phyloP scores from a whole-genome alignment of 2,329 filamentous ascomycete genomes.

The Dactylonectria estremocensis region DNA sequence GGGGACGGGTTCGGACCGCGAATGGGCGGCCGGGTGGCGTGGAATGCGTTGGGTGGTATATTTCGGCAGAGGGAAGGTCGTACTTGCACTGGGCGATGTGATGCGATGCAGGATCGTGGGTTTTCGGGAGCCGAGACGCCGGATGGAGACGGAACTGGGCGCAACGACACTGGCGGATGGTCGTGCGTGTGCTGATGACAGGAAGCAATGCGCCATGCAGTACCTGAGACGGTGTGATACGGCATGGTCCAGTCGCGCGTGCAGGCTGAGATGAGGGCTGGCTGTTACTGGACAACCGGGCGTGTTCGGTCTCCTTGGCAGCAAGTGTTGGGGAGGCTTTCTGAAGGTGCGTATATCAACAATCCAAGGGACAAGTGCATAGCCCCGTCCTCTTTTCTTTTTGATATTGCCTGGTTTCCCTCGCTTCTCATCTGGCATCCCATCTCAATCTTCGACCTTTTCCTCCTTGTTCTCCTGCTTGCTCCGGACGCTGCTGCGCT shows the following conservation, averaged over 20 bases:
- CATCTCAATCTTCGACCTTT: neutral
- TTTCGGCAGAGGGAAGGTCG: neutral
- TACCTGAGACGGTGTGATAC: neutral
- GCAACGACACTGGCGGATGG: neutral
- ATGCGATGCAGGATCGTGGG: neutral
- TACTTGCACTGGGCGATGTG: neutral
- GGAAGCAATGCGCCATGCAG: neutral
- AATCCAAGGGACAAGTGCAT: neutral
- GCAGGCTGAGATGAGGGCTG: neutral
- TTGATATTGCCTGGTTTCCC: conserved; percentile 2
- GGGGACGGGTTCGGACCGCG: neutral
- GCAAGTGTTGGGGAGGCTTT: neutral
- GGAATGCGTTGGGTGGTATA: neutral
- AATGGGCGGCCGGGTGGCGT: neutral
- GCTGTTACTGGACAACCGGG: neutral
- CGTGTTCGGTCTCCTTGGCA: neutral
- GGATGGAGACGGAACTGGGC: too few relatives aligned
- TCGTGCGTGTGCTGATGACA: neutral
- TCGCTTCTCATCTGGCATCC: neutral
- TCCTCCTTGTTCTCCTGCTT: neutral
- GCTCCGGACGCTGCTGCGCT: neutral
- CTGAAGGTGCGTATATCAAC: neutral
- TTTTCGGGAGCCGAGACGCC: conserved; percentile 9
- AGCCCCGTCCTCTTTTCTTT: neutral
- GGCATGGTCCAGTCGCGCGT: neutral